Percentiles rank a stretch among this genome's conserved stretches.
phyloP scores from a whole-genome alignment of 2,329 filamentous ascomycete genomes.

The Verticillium klebahnii region DNA sequence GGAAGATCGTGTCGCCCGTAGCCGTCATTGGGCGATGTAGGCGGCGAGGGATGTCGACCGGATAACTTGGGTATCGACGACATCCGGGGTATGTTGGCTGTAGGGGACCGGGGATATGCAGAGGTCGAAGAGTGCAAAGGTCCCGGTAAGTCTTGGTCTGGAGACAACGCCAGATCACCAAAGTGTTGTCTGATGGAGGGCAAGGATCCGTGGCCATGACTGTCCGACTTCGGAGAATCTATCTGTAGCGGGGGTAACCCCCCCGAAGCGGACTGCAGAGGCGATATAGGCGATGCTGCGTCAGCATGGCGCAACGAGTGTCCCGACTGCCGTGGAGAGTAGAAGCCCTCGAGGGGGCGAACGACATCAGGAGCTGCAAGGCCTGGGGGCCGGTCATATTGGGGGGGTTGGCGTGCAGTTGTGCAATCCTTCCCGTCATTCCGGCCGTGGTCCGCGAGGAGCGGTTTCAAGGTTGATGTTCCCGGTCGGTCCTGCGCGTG shows the following conservation, averaged over 20 bases:
- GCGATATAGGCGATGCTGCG: slow-evolving; percentile 6
- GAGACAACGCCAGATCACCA: slow-evolving; percentile 27
- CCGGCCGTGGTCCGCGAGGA: not conserved
- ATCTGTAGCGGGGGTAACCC: slow-evolving; percentile 32
- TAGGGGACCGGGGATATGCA: slow-evolving; percentile 26
- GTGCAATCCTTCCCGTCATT: not conserved
- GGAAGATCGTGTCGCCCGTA: slow-evolving; percentile 27
- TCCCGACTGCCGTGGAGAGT: slow-evolving; percentile 1
- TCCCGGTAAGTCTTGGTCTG: slow-evolving; percentile 24
- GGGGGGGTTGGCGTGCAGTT: slow-evolving; percentile 5
- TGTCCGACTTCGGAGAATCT: slow-evolving; percentile 28
- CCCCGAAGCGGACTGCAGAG: slow-evolving; percentile 13
- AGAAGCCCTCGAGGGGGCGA: slow-evolving; percentile 8
- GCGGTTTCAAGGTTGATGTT: slow-evolving; percentile 8
- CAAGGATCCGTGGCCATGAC: slow-evolving; percentile 25
- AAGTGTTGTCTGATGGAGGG: slow-evolving; percentile 33
- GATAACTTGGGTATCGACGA: slow-evolving; percentile 18
- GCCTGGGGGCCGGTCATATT: not conserved
- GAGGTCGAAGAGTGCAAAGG: slow-evolving; percentile 9
- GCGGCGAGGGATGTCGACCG: slow-evolving; percentile 30
- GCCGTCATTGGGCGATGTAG: slow-evolving; percentile 44
- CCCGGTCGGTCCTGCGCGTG: not conserved
- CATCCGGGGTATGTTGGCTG: slow-evolving; percentile 24
- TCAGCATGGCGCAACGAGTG: slow-evolving; percentile 4
- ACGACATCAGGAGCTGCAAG: slow-evolving; percentile 15